Base-by-base conservation (phyloP, 2,329 filamentous ascomycete genomes). In the Paraphaeosphaeria sporulosa region DNA sequence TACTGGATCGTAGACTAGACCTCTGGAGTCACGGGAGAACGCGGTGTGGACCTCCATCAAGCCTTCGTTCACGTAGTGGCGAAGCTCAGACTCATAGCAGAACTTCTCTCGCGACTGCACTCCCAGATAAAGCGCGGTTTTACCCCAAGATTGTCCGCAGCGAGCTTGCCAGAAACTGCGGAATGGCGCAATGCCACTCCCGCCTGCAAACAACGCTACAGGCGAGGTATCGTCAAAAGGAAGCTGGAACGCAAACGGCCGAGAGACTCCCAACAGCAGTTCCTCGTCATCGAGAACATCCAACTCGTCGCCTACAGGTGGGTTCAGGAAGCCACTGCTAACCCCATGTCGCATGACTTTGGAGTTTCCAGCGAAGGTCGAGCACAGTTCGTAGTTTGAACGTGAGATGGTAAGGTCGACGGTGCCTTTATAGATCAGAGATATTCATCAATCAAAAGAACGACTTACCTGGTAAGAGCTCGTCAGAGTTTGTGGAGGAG, bases 311-410 rank as follows among this genome's bases (percentile, higher is more conserved):
- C 67, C 69, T 1, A 81, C 72, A n/a, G 71, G 71, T 0, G 84
- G 84, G 55, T 86, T 86, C n/a, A 86, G 75, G 65, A 85, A 86
- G 5, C 83, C 82, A 57, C 84, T 86, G 17, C 81, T 81, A 0
- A 86, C 83, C 10, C 84, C 84, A 6, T 80, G 76, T 2, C 82
- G 78, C 1, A 66, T 64, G 17, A 66, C 55, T 46, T 67, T 65
- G 17, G 52, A 34, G 49, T 50, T 57, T 13, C 60, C 58, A 7
- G 67, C 57, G 34, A 69, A 68, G 12, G 66, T 65, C 5, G 79
- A 72, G 49, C 79, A 82, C 0, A 85, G 71, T 19, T 83, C 79
- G 66, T 84, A 85, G 50, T 85, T 83, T 0, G 83, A 81, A 1
- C 84, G 78, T 1, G 83, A 85, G 32, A 86, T 77, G 0, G 82